Evolutionary conservation across 441 rosid genomes (phyloP), one percentile per base, ranked within the genome.

Genomic region (Populus hybrid): DNA sequence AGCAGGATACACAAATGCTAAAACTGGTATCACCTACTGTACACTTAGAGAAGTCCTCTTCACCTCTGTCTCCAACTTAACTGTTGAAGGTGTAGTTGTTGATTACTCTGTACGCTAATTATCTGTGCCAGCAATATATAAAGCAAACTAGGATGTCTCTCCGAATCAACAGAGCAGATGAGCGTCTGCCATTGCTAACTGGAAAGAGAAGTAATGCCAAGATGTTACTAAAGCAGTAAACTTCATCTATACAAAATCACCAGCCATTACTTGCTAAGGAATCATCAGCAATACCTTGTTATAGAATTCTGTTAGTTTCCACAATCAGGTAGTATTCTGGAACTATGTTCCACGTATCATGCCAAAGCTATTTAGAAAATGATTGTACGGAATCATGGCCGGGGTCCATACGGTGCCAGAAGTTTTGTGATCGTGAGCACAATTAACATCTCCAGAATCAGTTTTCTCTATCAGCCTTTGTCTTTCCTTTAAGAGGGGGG

Each of bases 401-500:
- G 16, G 59, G 8, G 10, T 6, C 67, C 24, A 3, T 24, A 12
- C 79, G 24, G 75, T 72, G 70, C 53, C 40, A 6, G 30, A 11
- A 42, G 57, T 66, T 40, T 38, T 77, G 21, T 73, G 69, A 77
- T 69, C 79, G 24, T 20, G 72, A 65, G 83, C 70, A 78, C 69
- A 59, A 73, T 26, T 67, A 63, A 69, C 75, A 40, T 53, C 38
- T 79, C n/a, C 84, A 32, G 80, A 59, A 59, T 74, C 72, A 12
- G 65, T 72, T 53, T 34, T 83, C 82, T 79, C 64, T 78, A 32
- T 72, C 74, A 7, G 40, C 69, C 79, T 75, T 82, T 26, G 70
- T 24, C 77, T 78, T 75, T 70, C 83, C 81, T 84, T 84, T 83
- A 10, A 77, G 78, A 14, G 87, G 78, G 65, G 88, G 85, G 28